These are phyloP conservation scores for Nannizzia gypsea DNA, from an alignment of 2,329 filamentous ascomycete genomes.

Conservation along the genomic window DNA sequence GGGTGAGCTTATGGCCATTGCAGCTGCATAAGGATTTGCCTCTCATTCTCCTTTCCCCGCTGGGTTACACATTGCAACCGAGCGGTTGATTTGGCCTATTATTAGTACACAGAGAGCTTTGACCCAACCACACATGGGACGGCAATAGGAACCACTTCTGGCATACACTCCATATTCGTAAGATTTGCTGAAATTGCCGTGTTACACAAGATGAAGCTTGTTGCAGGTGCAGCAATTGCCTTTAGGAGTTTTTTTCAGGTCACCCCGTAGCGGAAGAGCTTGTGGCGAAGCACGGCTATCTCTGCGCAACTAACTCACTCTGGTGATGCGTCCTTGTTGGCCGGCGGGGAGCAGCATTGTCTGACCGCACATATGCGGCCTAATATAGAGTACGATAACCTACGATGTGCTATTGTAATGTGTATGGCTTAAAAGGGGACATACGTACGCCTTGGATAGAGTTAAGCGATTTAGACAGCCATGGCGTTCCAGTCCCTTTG, in stretches of 20 bases:
- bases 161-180: not conserved
- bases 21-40: conserved; percentile 39
- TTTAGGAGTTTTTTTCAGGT: not conserved
- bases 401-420: no score
- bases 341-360: not conserved
- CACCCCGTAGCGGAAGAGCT: not conserved
- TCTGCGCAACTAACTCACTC: not conserved
- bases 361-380: no score
- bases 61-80: not conserved
- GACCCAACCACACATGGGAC: not conserved
- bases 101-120: conserved; percentile 7
- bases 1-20: conserved; percentile 29
- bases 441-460: no score
- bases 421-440: no score
- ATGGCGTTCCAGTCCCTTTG: no score
- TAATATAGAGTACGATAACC: no score
- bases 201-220: not conserved
- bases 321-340: not conserved
- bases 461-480: no score
- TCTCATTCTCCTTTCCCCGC: conserved; percentile 24
- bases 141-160: not conserved
- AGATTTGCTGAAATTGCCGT: not conserved
- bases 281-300: not conserved
- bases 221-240: not conserved
- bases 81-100: conserved; percentile 1